These are phyloP conservation scores for Fusarium nurragi DNA, from an alignment of 2,329 filamentous ascomycete genomes.

Conservation along the genomic window DNA sequence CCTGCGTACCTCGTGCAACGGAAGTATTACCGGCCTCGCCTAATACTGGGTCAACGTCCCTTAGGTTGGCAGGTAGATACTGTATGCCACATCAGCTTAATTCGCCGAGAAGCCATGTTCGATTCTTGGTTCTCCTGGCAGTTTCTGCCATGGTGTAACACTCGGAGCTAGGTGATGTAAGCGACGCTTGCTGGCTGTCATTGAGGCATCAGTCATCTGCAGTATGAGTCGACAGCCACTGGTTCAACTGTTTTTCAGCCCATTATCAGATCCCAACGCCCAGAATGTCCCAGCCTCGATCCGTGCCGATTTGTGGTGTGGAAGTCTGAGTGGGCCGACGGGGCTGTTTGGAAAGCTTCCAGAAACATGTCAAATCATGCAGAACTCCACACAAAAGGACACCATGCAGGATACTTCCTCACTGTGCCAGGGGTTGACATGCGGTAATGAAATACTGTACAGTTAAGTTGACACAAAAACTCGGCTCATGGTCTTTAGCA, in stretches of 20 bases:
- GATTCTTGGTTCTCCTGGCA: background rate
- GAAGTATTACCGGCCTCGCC: constrained; percentile 39
- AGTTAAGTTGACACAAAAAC: background rate
- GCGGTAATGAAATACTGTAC: constrained; percentile 28
- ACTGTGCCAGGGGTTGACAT: constrained; percentile 14
- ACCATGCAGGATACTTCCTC: constrained; percentile 19
- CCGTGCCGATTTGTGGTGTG: constrained; percentile 30
- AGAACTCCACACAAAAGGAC: constrained; percentile 10
- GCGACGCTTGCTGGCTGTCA: background rate
- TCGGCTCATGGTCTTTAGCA: constrained; percentile 15
- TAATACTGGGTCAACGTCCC: constrained; percentile 27
- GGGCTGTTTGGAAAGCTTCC: constrained; percentile 44
- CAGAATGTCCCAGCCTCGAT: constrained; percentile 30
- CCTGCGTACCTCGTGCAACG: constrained; percentile 30
- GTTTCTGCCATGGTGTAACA: background rate
- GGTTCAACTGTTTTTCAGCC: background rate
- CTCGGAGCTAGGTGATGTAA: background rate
- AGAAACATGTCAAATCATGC: constrained; percentile 40
- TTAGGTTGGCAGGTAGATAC: constrained; percentile 19
- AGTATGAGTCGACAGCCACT: background rate
- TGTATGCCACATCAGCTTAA: constrained; percentile 6
- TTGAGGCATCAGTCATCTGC: background rate
- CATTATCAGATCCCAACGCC: constrained; percentile 18
- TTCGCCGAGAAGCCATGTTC: constrained; percentile 12
- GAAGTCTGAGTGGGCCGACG: constrained; percentile 35